Evolutionary conservation across 163 green algal genomes (phyloP), one percentile per base, ranked within the genome.

Genomic region (Picocystis sp.): DNA sequence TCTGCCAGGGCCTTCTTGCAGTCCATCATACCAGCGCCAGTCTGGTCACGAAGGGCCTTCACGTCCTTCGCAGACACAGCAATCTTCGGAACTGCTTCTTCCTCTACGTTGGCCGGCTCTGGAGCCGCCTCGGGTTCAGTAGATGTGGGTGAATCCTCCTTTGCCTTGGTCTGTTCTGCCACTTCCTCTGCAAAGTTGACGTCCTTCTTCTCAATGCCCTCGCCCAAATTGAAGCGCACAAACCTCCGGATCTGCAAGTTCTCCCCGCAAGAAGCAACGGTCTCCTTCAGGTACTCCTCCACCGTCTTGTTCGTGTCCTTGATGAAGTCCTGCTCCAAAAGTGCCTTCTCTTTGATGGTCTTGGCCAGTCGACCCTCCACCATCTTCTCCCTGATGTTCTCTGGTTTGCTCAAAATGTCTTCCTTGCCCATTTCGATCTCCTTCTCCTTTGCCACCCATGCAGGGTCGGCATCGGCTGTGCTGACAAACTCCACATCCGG

Each of bases 11-110:
- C 89, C 68, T 92, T 92, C 79, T 98, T 98, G 84, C 87, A 96
- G 66, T 94, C 87, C 87, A 97, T 97, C 86, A 98, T 97, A 71
- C 89, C 89, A 1, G 86, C 86, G 24, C 87, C 87, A 3, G 73
- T 89, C 67, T 78, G 70, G 23, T 91, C 72, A 44, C 80, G 75
- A 53, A 92, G 75, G 50, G 69, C 45, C 65, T 86, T 84, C 22
- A 89, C 79, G 9, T 62, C 25, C 14, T 62, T 65, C 38, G 71
- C 65, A 5, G 60, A 70, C 51, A 78, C 64, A 47, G 11, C 42
- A 13, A 9, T 15, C n/a, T 10, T 38, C 21, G 51, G 43, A 35
- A 19, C 17, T 19, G 56, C 24, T 22, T 9, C 47, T 3, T 58
- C 33, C 48, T 58, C 38, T 55, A 34, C 49, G 22, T 43, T 9